Evolutionary conservation across 768 basidiomycete genomes (phyloP), one percentile per base, ranked within the genome.

Genomic region (Suillus placidus): DNA sequence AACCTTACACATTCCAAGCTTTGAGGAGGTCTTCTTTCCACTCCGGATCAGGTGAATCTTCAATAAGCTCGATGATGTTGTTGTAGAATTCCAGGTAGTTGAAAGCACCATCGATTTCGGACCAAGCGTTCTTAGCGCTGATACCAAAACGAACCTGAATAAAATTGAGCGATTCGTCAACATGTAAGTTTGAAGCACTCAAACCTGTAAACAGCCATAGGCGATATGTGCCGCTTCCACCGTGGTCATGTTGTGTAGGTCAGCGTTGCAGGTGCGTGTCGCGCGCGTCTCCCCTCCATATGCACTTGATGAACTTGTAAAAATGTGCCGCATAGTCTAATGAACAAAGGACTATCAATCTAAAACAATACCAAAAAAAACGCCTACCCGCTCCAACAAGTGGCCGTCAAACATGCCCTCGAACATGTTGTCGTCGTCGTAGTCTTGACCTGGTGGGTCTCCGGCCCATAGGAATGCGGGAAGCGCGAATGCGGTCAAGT

Each of bases 181-280:
- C 32, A 52, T 10, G 18, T 38, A 37, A n/a, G n/a, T 18, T 52
- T 43, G 35, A 35, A 56, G 7, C 1, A n/a, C 10, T 42, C 66
- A 16, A 64, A 69, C 66, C 42, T 67, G 68, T 9, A 69, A n/a
- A 12, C 65, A 62, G 2, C 38, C 23, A 57, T 69, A 69, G 13
- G 66, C 57, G 30, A 69, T 67, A 61, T 67, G 63, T 16, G 43
- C 60, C 0, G 64, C 38, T 49, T 62, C 62, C 4, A 69, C 51
- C 4, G 20, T 63, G n/a, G 54, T 67, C 68, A 69, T 67, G 13
- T 61, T 37, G 52, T 67, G 61, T n/a, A 69, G 43, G 7, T 51
- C 30, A 0, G 68, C 58, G 35, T 67, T 69, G 16, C 55, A 63
- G 18, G 64, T 52, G 32, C 58, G 16, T 12, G 60, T 61, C 12